Percentiles rank a stretch among this genome's conserved stretches.
These are phyloP conservation scores for Amniculicola lignicola DNA, from an alignment of 495 filamentous ascomycete species.

Conservation along the genomic window DNA sequence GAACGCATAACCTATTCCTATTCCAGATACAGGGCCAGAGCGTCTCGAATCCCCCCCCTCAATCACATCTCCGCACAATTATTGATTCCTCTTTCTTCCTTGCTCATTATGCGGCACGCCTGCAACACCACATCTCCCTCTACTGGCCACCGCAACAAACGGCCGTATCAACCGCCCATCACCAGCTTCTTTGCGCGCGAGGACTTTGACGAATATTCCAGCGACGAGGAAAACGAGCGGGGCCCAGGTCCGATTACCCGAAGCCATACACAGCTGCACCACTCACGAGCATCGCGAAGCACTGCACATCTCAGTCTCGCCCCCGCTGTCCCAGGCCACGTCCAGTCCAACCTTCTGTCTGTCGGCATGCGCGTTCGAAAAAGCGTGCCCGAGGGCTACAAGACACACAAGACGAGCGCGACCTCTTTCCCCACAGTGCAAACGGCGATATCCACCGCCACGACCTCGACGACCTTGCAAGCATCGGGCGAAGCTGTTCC, in stretches of 20 bases:
- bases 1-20: conserved; percentile 11
- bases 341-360: conserved; percentile 74
- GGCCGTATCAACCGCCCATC: conserved; percentile 46
- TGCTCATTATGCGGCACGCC: conserved; percentile 9
- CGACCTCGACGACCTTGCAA: conserved; percentile 19
- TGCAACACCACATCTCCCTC: conserved; percentile 1
- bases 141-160: conserved; percentile 39
- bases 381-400: conserved; percentile 86
- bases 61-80: background rate
- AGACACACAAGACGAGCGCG: conserved; percentile 55
- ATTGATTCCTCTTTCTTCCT: conserved; percentile 6
- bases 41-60: conserved; percentile 14
- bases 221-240: conserved; percentile 8
- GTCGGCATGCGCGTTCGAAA: conserved; percentile 95
- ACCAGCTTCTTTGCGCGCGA: conserved; percentile 41
- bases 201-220: conserved; percentile 8
- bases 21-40: conserved; percentile 17
- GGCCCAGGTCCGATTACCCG: conserved; percentile 23
- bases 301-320: too few species aligned
- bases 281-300: conserved; percentile 8
- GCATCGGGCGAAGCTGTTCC: conserved; percentile 24
- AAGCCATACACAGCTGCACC: conserved; percentile 14
- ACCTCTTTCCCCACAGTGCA: conserved; percentile 21
- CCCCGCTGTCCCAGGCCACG: conserved; percentile 53
- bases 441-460: conserved; percentile 14